Evolutionary conservation across 116 monocot species (phyloP).

Genomic region (Iris pallida): DNA sequence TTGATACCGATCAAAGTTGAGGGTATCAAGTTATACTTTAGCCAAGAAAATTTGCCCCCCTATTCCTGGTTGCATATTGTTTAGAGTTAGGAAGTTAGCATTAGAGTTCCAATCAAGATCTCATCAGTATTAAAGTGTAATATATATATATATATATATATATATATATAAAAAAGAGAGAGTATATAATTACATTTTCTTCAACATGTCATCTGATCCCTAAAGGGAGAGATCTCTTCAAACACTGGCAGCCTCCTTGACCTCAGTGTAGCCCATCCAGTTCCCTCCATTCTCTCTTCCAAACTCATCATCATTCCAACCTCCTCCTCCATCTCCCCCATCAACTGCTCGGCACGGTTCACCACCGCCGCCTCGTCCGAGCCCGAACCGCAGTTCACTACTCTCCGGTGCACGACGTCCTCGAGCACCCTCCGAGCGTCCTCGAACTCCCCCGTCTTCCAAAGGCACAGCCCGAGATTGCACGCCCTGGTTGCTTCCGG

Average conservation of each 20-base stretch:
- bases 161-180: no score
- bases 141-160: no score
- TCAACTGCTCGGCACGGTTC: constrained; percentile 23
- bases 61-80: no score
- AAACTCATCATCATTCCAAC: neutral
- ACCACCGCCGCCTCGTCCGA: constrained; percentile 10
- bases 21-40: no score
- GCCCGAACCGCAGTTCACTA: constrained; percentile 6
- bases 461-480: constrained; percentile 38
- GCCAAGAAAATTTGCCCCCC: no score
- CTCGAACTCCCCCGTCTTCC: constrained; percentile 18
- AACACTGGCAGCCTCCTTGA: constrained; percentile 40
- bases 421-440: constrained; percentile 15
- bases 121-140: no score
- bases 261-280: constrained; percentile 12
- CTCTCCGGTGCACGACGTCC: constrained; percentile 13
- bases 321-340: constrained; percentile 18
- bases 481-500: constrained; percentile 39
- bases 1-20: no score
- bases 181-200: no score
- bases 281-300: constrained; percentile 25
- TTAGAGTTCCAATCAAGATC: no score
- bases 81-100: no score
- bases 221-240: constrained; percentile 40
- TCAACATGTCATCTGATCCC: constrained; percentile 36